phyloP scores from a whole-genome alignment of 768 basidiomycete species.

The Naganishia vaughanmartiniae region DNA sequence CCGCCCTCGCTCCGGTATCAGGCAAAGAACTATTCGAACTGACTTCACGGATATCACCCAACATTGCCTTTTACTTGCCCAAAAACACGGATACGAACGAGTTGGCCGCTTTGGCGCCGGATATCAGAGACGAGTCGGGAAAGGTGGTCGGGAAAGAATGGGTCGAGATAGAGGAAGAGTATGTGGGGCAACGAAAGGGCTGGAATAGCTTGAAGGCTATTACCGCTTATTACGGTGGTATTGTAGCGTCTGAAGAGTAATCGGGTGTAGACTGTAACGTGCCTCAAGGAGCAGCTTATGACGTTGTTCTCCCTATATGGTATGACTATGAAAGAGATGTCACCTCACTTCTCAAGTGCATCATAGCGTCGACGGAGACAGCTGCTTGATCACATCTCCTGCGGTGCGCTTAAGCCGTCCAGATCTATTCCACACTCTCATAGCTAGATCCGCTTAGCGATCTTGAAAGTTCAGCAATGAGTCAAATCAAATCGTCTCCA shows the following conservation, averaged over 20 bases:
- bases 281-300: too few species aligned
- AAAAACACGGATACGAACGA: constrained; percentile 74
- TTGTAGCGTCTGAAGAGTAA: constrained; percentile 21
- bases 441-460: too few species aligned
- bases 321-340: too few species aligned
- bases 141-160: constrained; percentile 55
- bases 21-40: constrained; percentile 79
- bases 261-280: background rate
- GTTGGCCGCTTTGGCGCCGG: constrained; percentile 59
- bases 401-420: too few species aligned
- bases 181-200: constrained; percentile 1
- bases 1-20: constrained; percentile 71
- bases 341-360: too few species aligned
- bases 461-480: too few species aligned
- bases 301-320: too few species aligned
- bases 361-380: too few species aligned
- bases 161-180: constrained; percentile 92
- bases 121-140: constrained; percentile 35
- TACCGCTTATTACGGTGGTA: constrained; percentile 27
- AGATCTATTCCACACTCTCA: too few species aligned
- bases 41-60: constrained; percentile 67
- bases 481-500: too few species aligned
- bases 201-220: constrained; percentile 30
- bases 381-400: too few species aligned
- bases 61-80: constrained; percentile 87